phyloP scores from a whole-genome alignment of 352 stramenopile species.

The Phytophthora capsici region DNA sequence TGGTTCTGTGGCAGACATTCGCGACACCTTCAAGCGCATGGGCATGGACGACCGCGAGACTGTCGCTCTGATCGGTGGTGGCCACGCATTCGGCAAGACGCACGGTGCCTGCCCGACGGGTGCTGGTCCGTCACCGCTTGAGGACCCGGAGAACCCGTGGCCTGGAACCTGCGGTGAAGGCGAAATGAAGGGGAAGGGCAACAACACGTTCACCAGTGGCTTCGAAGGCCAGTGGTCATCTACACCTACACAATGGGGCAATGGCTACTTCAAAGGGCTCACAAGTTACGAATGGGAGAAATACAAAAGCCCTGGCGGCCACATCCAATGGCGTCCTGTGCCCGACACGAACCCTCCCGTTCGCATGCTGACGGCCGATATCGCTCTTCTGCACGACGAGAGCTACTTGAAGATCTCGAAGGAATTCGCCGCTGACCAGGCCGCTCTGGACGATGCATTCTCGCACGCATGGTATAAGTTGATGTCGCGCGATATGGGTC shows the following conservation, averaged over 20 bases:
- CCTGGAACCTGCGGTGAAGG: constrained; percentile 56
- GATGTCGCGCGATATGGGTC: constrained; percentile 61
- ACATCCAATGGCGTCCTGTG: constrained; percentile 76
- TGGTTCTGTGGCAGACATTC: constrained; percentile 91
- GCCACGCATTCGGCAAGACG: constrained; percentile 93
- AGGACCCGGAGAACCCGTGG: constrained; percentile 65
- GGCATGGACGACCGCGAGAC: constrained; percentile 94
- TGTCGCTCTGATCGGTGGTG: constrained; percentile 91
- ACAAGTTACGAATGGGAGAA: constrained; percentile 91
- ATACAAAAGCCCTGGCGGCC: constrained; percentile 70
- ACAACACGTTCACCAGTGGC: constrained; percentile 82
- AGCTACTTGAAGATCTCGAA: constrained; percentile 73
- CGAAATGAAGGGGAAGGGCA: constrained; percentile 56
- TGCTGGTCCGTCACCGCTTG: constrained; percentile 44
- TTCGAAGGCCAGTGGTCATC: constrained; percentile 89
- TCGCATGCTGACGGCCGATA: constrained; percentile 87
- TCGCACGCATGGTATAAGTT: constrained; percentile 79
- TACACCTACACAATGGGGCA: constrained; percentile 91
- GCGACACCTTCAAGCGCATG: constrained; percentile 94
- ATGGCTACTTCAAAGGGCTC: constrained; percentile 92
- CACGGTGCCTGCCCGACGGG: constrained; percentile 74
- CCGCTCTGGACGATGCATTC: constrained; percentile 72
- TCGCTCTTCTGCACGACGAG: constrained; percentile 72
- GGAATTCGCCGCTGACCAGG: constrained; percentile 66
- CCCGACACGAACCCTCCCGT: constrained; percentile 59